These are phyloP conservation scores for Lactarius tabidus DNA, from an alignment of 768 basidiomycete species.

Conservation along the genomic window DNA sequence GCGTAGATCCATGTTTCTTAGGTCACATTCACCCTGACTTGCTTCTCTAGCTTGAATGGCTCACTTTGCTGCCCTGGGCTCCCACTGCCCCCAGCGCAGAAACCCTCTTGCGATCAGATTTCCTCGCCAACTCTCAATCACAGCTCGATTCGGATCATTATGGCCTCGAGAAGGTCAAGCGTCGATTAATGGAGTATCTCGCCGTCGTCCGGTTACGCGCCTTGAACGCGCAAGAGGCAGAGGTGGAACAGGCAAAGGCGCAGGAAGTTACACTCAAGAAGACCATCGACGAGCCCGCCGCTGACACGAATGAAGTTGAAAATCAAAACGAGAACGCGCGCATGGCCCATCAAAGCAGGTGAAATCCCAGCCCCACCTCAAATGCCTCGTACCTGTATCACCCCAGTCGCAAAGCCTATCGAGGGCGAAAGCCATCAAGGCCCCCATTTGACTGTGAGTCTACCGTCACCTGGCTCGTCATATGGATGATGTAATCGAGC, in stretches of 20 bases:
- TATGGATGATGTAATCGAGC: slow-evolving; percentile 1
- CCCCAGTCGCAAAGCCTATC: slow-evolving; percentile 9
- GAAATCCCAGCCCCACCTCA: slow-evolving; percentile 12
- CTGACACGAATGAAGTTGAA: slow-evolving; percentile 18
- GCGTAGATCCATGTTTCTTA: slow-evolving; percentile 31
- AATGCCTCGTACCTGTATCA: not conserved
- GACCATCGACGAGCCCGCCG: slow-evolving; percentile 19
- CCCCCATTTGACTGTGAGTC: slow-evolving; percentile 62
- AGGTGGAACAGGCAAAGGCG: slow-evolving; percentile 12
- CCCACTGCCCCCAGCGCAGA: slow-evolving; percentile 39
- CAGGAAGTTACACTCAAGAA: slow-evolving; percentile 26
- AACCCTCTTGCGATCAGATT: slow-evolving; percentile 48
- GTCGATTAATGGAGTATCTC: slow-evolving; percentile 85
- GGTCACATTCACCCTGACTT: not conserved
- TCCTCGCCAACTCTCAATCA: slow-evolving; percentile 64
- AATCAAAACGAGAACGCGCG: slow-evolving; percentile 10
- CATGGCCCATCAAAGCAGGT: slow-evolving; percentile 11
- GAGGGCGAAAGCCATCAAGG: slow-evolving; percentile 41
- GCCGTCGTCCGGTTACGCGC: slow-evolving; percentile 66
- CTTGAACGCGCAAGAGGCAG: slow-evolving; percentile 21
- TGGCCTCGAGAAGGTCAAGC: slow-evolving; percentile 90
- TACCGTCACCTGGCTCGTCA: not conserved
- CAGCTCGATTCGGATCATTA: slow-evolving; percentile 91
- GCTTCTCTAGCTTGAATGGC: slow-evolving; percentile 73
- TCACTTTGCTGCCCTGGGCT: slow-evolving; percentile 83